A percentile compares a stretch with the other conserved stretches of the same genome.
phyloP scores from a whole-genome alignment of 495 filamentous ascomycete species.

The Ascodesmis nigricans region DNA sequence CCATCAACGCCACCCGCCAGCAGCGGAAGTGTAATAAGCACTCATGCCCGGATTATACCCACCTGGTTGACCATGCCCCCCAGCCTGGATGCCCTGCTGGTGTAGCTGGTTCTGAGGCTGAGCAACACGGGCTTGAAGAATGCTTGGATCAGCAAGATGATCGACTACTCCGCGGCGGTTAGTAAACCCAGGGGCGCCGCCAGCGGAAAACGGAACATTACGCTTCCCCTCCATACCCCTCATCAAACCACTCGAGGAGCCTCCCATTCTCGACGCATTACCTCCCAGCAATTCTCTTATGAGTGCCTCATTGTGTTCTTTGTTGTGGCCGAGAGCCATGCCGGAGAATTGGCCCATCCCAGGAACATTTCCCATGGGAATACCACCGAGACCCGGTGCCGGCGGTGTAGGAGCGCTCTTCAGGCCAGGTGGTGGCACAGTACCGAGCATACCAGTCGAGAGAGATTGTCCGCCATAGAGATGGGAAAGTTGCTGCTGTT shows the following conservation, averaged over 20 bases:
- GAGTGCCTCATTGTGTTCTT: constrained; percentile 13
- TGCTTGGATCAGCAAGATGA: constrained; percentile 98
- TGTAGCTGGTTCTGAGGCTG: constrained; percentile 32
- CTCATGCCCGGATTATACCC: constrained; percentile 83
- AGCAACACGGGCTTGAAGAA: constrained; percentile 68
- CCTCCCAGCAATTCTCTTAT: constrained; percentile 19
- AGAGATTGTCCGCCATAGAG: constrained; percentile 30
- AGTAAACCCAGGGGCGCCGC: constrained; percentile 15
- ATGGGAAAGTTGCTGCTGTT: constrained; percentile 35
- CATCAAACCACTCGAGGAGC: constrained; percentile 11
- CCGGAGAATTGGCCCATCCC: constrained; percentile 33
- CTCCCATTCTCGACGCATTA: constrained; percentile 11
- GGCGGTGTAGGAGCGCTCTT: constrained; percentile 88
- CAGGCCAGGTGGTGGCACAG: constrained; percentile 78
- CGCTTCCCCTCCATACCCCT: constrained; percentile 19
- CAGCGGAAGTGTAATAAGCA: constrained; percentile 49
- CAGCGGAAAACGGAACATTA: constrained; percentile 18
- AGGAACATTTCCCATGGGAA: constrained; percentile 36
- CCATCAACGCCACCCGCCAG: constrained; percentile 50
- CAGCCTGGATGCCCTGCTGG: constrained; percentile 37
- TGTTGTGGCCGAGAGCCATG: constrained; percentile 15
- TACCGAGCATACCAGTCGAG: constrained; percentile 13
- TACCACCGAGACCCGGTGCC: constrained; percentile 19
- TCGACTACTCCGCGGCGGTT: constrained; percentile 33
- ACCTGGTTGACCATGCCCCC: constrained; percentile 95